Evolutionary conservation across 2,329 filamentous ascomycete species (phyloP), one percentile per base, ranked within the genome.

Genomic region (Xylaria sp.): DNA sequence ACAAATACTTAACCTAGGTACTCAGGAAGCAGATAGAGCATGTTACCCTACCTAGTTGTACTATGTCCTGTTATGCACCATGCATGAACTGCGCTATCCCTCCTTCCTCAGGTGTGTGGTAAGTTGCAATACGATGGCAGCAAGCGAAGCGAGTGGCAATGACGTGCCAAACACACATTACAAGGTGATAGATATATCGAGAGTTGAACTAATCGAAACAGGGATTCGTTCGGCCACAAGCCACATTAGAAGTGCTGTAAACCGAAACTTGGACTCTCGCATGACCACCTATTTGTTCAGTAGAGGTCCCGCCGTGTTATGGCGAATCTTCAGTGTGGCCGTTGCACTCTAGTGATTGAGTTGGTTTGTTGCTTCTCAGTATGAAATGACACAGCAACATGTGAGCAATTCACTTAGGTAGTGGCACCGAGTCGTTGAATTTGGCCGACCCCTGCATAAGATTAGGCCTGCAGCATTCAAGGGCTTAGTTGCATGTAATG

Each of bases 151-250:
- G 29, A 52, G 50, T 21, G 18, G 17, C 43, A 47, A 52, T 54
- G 58, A 53, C 52, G 44, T 52, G 49, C 56, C 51, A 53, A 54
- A 54, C 43, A 57, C 49, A 40, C 22, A 44, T 53, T 22, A 21
- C 4, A 17, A 24, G 9, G 9, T 47, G 44, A 17, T 39, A 49
- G 44, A 17, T 39, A 34, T 39, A 38, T 17, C 43, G 50, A n/a
- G 45, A 50, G 47, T 56, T 49, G 55, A 39, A 38, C 43, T 13
- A 51, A 57, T 52, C 39, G 54, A 50, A 59, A 9, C 11, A 4
- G 29, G 11, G 11, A 13, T 26, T 11, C 24, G 24, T 26, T 26
- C 24, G 24, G n/a, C 24, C 29, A 11, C 29, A 34, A 34, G 29
- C 11, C 11, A 34, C 11, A 7, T 34, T 34, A 7, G 29, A 34